A percentile compares a stretch with the other conserved stretches of the same genome.
Conservation (phyloP, 768 basidiomycete species). For the Leccinum broughii region DNA sequence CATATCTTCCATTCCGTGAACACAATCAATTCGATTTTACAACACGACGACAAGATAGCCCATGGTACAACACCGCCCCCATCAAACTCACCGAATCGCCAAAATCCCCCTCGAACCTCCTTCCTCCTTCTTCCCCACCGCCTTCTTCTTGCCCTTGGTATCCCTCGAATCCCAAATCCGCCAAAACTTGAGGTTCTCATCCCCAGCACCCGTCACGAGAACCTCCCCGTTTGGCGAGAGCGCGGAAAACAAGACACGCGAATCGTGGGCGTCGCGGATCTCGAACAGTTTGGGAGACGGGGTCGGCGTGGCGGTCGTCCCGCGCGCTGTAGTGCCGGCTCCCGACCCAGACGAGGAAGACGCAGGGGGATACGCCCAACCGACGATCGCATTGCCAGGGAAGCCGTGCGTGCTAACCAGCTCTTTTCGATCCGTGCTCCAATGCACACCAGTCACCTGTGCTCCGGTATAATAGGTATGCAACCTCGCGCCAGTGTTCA, state of each 20-base stretch:
- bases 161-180: slow-evolving; percentile 70
- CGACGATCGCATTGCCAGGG: slow-evolving; percentile 81
- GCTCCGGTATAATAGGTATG: slow-evolving; percentile 85
- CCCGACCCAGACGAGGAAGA: slow-evolving; percentile 13
- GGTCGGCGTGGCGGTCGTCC: slow-evolving; percentile 16
- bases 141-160: slow-evolving; percentile 34
- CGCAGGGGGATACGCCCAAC: slow-evolving; percentile 74
- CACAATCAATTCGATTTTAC: background rate
- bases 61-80: background rate
- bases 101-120: slow-evolving; percentile 35
- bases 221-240: slow-evolving; percentile 88
- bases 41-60: background rate
- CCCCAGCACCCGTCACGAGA: slow-evolving; percentile 88
- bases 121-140: slow-evolving; percentile 35
- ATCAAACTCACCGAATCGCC: slow-evolving; percentile 34
- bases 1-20: background rate
- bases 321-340: slow-evolving; percentile 25
- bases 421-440: slow-evolving; percentile 86
- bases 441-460: slow-evolving; percentile 90
- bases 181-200: slow-evolving; percentile 98
- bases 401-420: slow-evolving; percentile 92
- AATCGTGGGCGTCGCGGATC: slow-evolving; percentile 92
- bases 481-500: slow-evolving; percentile 86
- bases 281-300: slow-evolving; percentile 35
- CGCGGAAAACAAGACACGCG: slow-evolving; percentile 82